phyloP scores from a whole-genome alignment of 768 basidiomycete species.

The Lactifluus rugatus region DNA sequence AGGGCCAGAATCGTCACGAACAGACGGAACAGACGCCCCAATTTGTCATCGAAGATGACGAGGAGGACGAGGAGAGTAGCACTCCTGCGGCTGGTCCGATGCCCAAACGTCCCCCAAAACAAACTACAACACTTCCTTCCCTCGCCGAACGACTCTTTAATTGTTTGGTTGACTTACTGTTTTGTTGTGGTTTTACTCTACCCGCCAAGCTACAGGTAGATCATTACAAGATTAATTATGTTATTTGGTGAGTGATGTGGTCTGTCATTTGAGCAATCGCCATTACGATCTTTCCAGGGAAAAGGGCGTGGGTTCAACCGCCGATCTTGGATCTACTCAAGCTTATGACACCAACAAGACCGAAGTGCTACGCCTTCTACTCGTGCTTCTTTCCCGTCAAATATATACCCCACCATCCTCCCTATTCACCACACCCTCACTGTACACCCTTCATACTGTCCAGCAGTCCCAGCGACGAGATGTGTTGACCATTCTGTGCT shows the following conservation, averaged over 20 bases:
- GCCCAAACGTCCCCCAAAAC: conserved; percentile 22
- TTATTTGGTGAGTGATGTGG: conserved; percentile 56
- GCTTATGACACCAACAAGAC: conserved; percentile 71
- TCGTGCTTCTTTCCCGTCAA: conserved; percentile 81
- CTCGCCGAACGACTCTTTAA: conserved; percentile 73
- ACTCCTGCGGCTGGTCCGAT: conserved; percentile 14
- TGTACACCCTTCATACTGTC: conserved; percentile 69
- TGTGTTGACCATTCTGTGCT: conserved; percentile 88
- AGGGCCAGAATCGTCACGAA: conserved; percentile 23
- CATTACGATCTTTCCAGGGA: conserved; percentile 48
- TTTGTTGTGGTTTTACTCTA: conserved; percentile 90
- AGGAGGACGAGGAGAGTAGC: conserved; percentile 36
- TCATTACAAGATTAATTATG: conserved; percentile 75
- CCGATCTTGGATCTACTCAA: conserved; percentile 53
- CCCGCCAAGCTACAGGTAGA: conserved; percentile 68
- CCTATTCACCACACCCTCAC: conserved; percentile 62
- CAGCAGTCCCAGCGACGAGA: conserved; percentile 69
- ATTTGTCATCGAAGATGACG: conserved; percentile 87
- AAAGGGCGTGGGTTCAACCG: conserved; percentile 86
- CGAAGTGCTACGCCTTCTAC: conserved; percentile 82
- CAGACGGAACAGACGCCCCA: conserved; percentile 35
- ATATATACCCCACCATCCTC: conserved; percentile 71
- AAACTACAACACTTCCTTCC: conserved; percentile 52
- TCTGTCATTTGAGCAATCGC: background rate
- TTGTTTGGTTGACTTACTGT: conserved; percentile 76